These are phyloP conservation scores for Xylaria cubensis DNA, from an alignment of 495 filamentous ascomycete species.

Conservation along the genomic window DNA sequence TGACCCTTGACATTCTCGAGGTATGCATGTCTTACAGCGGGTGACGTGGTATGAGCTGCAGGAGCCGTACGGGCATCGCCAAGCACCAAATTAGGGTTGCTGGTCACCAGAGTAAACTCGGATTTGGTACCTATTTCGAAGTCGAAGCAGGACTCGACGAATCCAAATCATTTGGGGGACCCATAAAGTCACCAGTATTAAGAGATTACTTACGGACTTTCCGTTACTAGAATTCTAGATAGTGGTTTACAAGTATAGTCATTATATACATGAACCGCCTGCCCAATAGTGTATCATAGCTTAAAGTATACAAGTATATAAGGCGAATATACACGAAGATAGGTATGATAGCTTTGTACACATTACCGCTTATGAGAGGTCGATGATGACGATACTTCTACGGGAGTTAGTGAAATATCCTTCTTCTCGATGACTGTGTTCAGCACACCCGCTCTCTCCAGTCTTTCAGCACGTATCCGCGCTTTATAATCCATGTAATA, in stretches of 20 bases:
- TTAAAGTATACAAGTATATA: background rate
- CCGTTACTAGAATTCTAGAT: background rate
- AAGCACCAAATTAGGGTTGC: background rate
- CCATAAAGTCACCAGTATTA: background rate
- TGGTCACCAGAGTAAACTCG: background rate
- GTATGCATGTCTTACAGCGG: background rate
- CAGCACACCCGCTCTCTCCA: slow-evolving; percentile 32
- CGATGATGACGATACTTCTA: background rate
- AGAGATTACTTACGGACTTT: background rate
- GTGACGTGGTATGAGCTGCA: slow-evolving; percentile 17
- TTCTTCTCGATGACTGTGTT: slow-evolving; percentile 31
- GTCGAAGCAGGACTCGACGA: no score
- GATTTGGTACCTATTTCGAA: background rate
- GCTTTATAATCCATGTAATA: slow-evolving; percentile 36
- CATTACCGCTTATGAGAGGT: slow-evolving; percentile 1
- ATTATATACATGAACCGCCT: background rate
- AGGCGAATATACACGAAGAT: background rate
- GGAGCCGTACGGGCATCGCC: slow-evolving; percentile 1
- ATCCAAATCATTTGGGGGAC: background rate
- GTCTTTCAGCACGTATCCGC: slow-evolving; percentile 33
- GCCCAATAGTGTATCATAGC: background rate
- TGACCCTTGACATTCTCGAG: background rate
- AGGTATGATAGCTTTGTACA: background rate
- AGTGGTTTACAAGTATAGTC: background rate
- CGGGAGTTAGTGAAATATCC: background rate